Conservation (phyloP, 2,329 filamentous ascomycete species). For the Grosmannia huntii region DNA sequence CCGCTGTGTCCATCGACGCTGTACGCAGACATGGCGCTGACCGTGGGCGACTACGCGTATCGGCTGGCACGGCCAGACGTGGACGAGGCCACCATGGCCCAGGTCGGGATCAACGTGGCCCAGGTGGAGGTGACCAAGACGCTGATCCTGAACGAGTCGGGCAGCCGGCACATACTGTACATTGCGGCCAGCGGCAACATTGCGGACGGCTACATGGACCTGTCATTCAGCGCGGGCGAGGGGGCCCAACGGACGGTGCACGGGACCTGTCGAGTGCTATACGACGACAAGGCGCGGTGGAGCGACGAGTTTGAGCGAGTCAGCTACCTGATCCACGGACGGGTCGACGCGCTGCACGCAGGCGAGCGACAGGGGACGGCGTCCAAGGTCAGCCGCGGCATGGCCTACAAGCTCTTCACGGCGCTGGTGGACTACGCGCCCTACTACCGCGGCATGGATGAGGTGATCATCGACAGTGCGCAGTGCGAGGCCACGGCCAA, state of each 20-base stretch:
- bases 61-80: constrained; percentile 46
- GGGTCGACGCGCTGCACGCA: constrained; percentile 43
- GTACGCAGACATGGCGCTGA: constrained; percentile 35
- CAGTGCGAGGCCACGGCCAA: constrained; percentile 29
- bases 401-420: constrained; percentile 61
- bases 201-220: constrained; percentile 37
- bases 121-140: constrained; percentile 59
- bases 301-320: constrained; percentile 53
- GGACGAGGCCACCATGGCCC: constrained; percentile 22
- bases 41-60: constrained; percentile 54
- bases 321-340: constrained; percentile 54
- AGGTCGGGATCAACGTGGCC: constrained; percentile 47
- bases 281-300: constrained; percentile 48
- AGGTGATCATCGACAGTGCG: constrained; percentile 39
- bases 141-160: constrained; percentile 41
- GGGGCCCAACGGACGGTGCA: constrained; percentile 48
- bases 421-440: constrained; percentile 43
- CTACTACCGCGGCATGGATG: constrained; percentile 44
- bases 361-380: constrained; percentile 53
- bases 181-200: constrained; percentile 48
- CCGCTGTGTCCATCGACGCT: constrained; percentile 50
- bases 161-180: constrained; percentile 43
- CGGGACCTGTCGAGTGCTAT: constrained; percentile 47
- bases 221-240: constrained; percentile 47
- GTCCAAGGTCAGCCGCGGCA: constrained; percentile 59